Evolutionary conservation across 108 stramenopile genomes (phyloP).

Genomic region (Skeletonema potamos): DNA sequence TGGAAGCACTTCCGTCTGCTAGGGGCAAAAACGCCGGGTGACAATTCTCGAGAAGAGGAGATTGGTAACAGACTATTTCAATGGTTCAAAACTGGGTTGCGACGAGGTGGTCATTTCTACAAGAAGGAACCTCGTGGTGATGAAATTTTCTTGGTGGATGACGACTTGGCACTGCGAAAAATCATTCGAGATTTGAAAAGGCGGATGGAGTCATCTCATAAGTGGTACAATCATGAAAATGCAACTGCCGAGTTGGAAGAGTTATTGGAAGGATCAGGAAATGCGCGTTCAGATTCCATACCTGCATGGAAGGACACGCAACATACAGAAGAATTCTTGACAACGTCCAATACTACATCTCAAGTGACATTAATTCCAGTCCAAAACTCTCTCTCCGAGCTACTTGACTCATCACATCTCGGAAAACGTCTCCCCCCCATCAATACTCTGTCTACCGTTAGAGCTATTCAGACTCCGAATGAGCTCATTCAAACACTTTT

Average conservation of each 20-base stretch:
- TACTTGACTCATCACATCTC: constrained; percentile 11
- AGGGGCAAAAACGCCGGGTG: constrained; percentile 8
- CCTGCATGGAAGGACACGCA: too few species aligned
- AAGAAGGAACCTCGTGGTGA: constrained; percentile 5
- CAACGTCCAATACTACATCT: not conserved
- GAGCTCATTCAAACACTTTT: constrained; percentile 25
- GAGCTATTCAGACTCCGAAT: constrained; percentile 15
- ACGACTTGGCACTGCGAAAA: constrained; percentile 15
- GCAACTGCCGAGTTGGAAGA: not conserved
- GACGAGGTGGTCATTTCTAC: constrained; percentile 20
- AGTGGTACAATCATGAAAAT: constrained; percentile 5
- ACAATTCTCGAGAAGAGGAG: constrained; percentile 5
- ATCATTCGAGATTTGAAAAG: constrained; percentile 17
- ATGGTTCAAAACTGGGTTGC: constrained; percentile 15
- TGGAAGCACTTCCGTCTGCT: constrained; percentile 15
- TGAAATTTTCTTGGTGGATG: constrained; percentile 10
- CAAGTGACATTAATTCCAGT: not conserved
- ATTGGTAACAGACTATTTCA: constrained; percentile 2
- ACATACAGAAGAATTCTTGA: not conserved
- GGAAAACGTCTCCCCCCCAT: constrained; percentile 4
- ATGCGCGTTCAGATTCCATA: not conserved
- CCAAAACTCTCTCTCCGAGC: not conserved
- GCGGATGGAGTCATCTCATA: constrained; percentile 7
- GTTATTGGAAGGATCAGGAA: not conserved
- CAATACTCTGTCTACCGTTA: not conserved